These are phyloP conservation scores for Syzygium oleosum DNA, from an alignment of 345 rosid genomes.

Conservation along the genomic window DNA sequence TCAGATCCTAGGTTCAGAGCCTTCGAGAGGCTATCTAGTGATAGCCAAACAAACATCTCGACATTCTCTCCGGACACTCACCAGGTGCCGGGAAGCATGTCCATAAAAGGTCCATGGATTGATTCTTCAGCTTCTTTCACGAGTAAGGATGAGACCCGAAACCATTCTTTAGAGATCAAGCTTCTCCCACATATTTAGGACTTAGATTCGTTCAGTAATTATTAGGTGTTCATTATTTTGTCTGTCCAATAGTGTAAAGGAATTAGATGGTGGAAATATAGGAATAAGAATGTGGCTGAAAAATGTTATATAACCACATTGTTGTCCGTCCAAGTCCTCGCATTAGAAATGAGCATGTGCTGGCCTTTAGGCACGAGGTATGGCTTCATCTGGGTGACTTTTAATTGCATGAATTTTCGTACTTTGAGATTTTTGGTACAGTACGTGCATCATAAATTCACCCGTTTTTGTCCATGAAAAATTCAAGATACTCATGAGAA, in stretches of 20 bases:
- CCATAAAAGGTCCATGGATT: slow-evolving; percentile 57
- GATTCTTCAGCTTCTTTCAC: slow-evolving; percentile 41
- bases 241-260: background rate
- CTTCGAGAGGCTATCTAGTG: slow-evolving; percentile 49
- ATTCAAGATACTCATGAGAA: background rate
- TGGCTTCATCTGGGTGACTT: background rate
- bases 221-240: background rate
- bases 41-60: slow-evolving; percentile 46
- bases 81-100: slow-evolving; percentile 26
- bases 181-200: slow-evolving; percentile 16
- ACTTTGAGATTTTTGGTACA: background rate
- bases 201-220: background rate
- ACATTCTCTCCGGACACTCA: slow-evolving; percentile 30
- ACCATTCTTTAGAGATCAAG: slow-evolving; percentile 15
- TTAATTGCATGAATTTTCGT: background rate
- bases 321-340: background rate
- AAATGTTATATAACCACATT: background rate
- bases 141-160: slow-evolving; percentile 17
- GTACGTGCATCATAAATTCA: background rate
- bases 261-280: background rate
- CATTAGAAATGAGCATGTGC: background rate
- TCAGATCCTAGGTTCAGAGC: slow-evolving; percentile 73
- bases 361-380: background rate
- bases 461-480: background rate
- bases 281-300: background rate